These are phyloP conservation scores for Pinus taeda DNA, from an alignment of 75 land plant genomes.

Conservation along the genomic window DNA sequence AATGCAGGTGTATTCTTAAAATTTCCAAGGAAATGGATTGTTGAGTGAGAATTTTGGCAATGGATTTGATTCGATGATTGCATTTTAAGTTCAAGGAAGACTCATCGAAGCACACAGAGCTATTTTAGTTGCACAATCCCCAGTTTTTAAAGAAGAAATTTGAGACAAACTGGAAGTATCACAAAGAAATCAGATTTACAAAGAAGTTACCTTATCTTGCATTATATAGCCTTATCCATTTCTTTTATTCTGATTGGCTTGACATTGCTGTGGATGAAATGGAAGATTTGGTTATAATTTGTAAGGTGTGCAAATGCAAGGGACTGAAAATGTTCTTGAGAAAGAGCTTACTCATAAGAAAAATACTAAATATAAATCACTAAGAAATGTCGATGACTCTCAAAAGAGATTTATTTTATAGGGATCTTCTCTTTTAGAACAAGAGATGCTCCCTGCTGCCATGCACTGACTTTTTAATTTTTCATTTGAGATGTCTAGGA, in stretches of 20 bases:
- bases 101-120: constrained; percentile 85
- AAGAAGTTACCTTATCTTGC: constrained; percentile 73
- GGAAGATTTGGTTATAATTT: constrained; percentile 80
- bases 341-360: constrained; percentile 77
- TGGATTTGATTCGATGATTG: constrained; percentile 61
- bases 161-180: constrained; percentile 66
- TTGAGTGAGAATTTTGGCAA: constrained; percentile 9
- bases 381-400: constrained; percentile 73
- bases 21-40: not conserved
- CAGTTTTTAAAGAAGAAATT: constrained; percentile 78
- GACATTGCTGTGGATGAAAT: constrained; percentile 93
- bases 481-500: constrained; percentile 43
- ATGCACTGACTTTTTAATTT: constrained; percentile 53
- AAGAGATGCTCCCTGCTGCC: constrained; percentile 75
- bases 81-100: constrained; percentile 70
- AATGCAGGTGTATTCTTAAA: no score
- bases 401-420: constrained; percentile 82
- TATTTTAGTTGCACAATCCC: constrained; percentile 75
- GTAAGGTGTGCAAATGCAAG: constrained; percentile 83
- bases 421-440: constrained; percentile 72
- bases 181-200: constrained; percentile 68
- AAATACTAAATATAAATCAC: constrained; percentile 74
- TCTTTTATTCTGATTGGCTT: constrained; percentile 88
- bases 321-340: constrained; percentile 51
- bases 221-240: constrained; percentile 81